Base-by-base conservation (phyloP, 495 filamentous ascomycete genomes). In the Tuber calosporum region DNA sequence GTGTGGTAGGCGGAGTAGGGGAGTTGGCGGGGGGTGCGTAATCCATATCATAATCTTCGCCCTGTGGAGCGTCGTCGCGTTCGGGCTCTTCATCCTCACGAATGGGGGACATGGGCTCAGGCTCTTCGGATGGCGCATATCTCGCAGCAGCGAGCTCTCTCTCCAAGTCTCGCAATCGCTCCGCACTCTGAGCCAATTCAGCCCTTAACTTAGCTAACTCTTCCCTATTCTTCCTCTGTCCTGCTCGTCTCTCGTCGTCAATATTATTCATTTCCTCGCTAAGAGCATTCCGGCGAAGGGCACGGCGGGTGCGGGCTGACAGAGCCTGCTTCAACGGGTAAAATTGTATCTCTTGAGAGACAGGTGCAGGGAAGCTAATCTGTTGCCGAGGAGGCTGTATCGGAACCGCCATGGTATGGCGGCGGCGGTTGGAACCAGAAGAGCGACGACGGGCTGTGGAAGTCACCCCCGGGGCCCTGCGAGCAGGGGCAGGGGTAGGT, bases 251-350 rank as follows among this genome's bases (percentile, higher is more conserved):
- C 68, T 88, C 86, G 0, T 83, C 85, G 66, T 87, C 84, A 62
- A 89, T 85, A 42, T 85, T 82, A 77, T 88, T 91, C 69, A 89
- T 85, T 76, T 91, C 89, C 79, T 89, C 86, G 73, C 88, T 90
- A 37, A 92, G 81, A n/a, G 88, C 87, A 74, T 86, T 86, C 13
- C 88, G 86, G 37, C 86, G 84, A 22, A 91, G 85, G n/a, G 88
- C 85, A 17, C 90, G 86, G 72, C 85, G 85, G 7, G 85, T 85
- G 15, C 90, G 85, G 38, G 80, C 79, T 70, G 89, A 88, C 66
- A 92, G 77, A 2, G 88, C 84, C 53, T 89, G 86, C 30, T 84
- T 83, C 45, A 91, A 79, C 17, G 90, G 89, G 2, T 85, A 84
- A 75, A 89, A 92, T 69, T 91, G 88, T 0, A 90, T 70, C 45